Percentiles rank a stretch among this genome's conserved stretches.
Conservation (phyloP, 2,329 filamentous ascomycete species). For the Talaromyces verruculosus region DNA sequence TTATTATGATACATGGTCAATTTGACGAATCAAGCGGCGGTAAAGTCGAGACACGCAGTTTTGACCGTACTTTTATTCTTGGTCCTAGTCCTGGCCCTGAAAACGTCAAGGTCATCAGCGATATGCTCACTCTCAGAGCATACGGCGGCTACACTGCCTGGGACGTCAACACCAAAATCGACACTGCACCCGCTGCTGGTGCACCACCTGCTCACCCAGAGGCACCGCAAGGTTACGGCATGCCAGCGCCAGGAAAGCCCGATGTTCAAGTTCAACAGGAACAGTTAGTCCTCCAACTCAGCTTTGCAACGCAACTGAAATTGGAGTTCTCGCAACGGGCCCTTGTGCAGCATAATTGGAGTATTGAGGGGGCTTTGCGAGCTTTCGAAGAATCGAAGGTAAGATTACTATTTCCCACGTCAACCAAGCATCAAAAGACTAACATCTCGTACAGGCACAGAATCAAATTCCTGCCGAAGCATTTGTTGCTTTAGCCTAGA, state of each 20-base stretch:
- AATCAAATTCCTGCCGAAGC: conserved; percentile 52
- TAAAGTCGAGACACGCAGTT: conserved; percentile 66
- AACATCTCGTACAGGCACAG: conserved; percentile 32
- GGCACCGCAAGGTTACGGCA: conserved; percentile 42
- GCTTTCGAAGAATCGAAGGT: conserved; percentile 77
- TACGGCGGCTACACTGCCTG: conserved; percentile 60
- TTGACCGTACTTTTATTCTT: conserved; percentile 77
- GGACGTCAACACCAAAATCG: conserved; percentile 41
- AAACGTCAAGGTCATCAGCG: conserved; percentile 73
- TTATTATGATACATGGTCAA: conserved; percentile 78
- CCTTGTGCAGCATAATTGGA: conserved; percentile 74
- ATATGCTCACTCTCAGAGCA: conserved; percentile 71
- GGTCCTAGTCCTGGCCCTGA: conserved; percentile 68
- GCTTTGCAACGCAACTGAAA: conserved; percentile 76
- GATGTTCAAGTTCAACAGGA: conserved; percentile 61
- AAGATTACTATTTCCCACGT: conserved; percentile 22
- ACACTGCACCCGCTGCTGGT: conserved; percentile 30
- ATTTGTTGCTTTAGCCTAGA: conserved; percentile 35
- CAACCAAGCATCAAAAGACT: conserved; percentile 22
- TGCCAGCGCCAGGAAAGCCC: conserved; percentile 45
- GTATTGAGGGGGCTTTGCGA: conserved; percentile 70
- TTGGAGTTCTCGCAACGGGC: conserved; percentile 77
- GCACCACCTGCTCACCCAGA: conserved; percentile 30
- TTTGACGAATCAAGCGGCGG: conserved; percentile 70
- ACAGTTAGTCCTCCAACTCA: conserved; percentile 69